Evolutionary conservation across 2,329 filamentous ascomycete species (phyloP), one percentile per base, ranked within the genome.

Genomic region (Kalmusia sp.): DNA sequence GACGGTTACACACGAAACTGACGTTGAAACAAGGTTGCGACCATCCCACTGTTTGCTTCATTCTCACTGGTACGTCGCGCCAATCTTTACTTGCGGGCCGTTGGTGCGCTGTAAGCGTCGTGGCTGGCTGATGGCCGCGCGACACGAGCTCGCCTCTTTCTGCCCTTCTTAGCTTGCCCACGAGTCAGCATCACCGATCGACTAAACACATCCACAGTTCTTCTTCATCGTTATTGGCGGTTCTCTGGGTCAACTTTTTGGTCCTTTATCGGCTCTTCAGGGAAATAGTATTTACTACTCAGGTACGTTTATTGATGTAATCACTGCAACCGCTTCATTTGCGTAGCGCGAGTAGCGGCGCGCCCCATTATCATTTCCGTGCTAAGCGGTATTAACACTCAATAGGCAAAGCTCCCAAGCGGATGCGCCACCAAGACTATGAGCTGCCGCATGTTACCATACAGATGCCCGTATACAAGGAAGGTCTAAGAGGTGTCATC

Each of bases 401-500:
- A 9, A 49, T 31, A 61, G 59, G 56, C 11, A 62, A 55, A 27
- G 60, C 61, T 11, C 61, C 61, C 3, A 64, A 64, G 38, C 59
- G 44, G 4, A 55, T 46, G 11, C 57, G 57, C 25, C 52, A 61
- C 43, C 38, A 52, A 17, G 46, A 64, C 37, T 57, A 63, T 51
- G 76, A n/a, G 71, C 79, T 92, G 14, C 88, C 88, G 3, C 89
- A 90, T 67, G 81, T 90, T 58, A 79, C 76, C 4, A 90, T 95
- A 44, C 91, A 95, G 68, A 92, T 90, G 69, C 91, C 91, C 7
- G 89, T 95, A 0, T 95, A 95, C 79, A 93, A 93, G 72, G 91
- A 93, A 72, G 90, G 90, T 58, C 80, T 95, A 9, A 77, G 79
- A 45, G 85, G 80, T 56, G 90, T 93, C 72, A 91, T 92, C 65